Evolutionary conservation across 352 stramenopile genomes (phyloP), one percentile per base, ranked within the genome.

Genomic region (Pythium guiyangense): DNA sequence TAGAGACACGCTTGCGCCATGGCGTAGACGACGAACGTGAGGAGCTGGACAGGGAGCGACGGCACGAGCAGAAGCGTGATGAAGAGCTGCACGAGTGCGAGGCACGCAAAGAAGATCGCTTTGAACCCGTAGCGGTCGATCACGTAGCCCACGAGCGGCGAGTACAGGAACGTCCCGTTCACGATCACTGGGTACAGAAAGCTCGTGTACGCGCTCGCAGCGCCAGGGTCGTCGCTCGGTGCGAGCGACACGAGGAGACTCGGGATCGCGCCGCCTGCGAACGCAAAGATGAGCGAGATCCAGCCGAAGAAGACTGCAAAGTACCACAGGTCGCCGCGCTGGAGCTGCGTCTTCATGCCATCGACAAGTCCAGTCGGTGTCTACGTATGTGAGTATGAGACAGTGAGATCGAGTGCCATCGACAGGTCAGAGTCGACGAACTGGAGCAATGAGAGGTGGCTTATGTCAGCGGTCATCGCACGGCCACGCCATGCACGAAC

Each of bases 101-200:
- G 69, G 17, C 78, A 87, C 10, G 68, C 71, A 5, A 76, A 55
- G 60, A 91, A 93, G 26, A 93, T 77, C 29, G 79, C 58, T 60
- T 88, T 89, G 67, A 93, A 93, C 10, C 83, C 83, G 39, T 84
- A 90, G 52, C 71, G 77, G 49, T 93, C 83, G 53, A 93, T 93
- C 22, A 79, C 60, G 40, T 86, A 90, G 20, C 83, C 83, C 22
- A 93, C 66, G 0, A 88, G 27, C 17, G 83, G 79, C 8, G 83
- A 89, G 51, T 91, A 93, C 18, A 86, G 66, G 59, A 90, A 93
- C 26, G 83, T 93, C 5, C 80, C 79, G 45, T 93, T 93, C 57
- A 90, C 80, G 3, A 93, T 50, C 57, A 90, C 56, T 15, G 83
- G 83, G 54, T 88, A 93, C 9, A 93, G 54, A 45, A 85, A 62